These are phyloP conservation scores for Candida buenavistaensis DNA, from an alignment of 1,139 yeast genomes.

Conservation along the genomic window DNA sequence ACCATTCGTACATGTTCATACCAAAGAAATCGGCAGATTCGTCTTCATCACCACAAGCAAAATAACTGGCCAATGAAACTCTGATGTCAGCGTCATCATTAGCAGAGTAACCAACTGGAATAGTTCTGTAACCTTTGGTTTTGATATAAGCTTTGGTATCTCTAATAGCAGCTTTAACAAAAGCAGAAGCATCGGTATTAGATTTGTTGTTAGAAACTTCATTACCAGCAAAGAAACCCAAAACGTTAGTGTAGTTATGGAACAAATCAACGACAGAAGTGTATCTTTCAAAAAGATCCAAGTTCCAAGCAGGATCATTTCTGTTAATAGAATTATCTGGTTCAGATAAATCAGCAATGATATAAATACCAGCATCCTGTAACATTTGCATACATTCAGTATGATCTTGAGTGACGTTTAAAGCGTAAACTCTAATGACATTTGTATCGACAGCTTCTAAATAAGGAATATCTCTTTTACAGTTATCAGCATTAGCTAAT, in stretches of 20 bases:
- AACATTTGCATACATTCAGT: slow-evolving; percentile 65
- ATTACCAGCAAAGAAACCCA: slow-evolving; percentile 91
- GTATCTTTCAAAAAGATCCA: slow-evolving; percentile 67
- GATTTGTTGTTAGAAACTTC: slow-evolving; percentile 77
- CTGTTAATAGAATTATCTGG: slow-evolving; percentile 67
- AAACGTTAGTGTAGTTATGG: slow-evolving; percentile 68
- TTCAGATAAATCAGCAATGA: slow-evolving; percentile 73
- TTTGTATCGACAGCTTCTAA: slow-evolving; percentile 62
- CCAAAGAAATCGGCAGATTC: slow-evolving; percentile 86
- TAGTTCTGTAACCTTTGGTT: slow-evolving; percentile 61
- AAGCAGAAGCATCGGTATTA: slow-evolving; percentile 79
- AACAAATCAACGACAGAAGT: slow-evolving; percentile 72
- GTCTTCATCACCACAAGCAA: slow-evolving; percentile 72
- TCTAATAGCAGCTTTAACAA: slow-evolving; percentile 87
- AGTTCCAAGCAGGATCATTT: slow-evolving; percentile 60
- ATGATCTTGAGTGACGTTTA: slow-evolving; percentile 64
- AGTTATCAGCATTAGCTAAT: slow-evolving; percentile 65
- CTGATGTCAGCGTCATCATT: slow-evolving; percentile 78
- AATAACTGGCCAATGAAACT: slow-evolving; percentile 72
- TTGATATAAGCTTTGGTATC: slow-evolving; percentile 76
- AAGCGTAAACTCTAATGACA: slow-evolving; percentile 72
- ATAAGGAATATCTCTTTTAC: slow-evolving; percentile 81
- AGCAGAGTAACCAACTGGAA: slow-evolving; percentile 89
- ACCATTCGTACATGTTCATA: slow-evolving; percentile 96
- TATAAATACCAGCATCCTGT: slow-evolving; percentile 75